phyloP scores from a whole-genome alignment of 176 grass and related monocot species.

The Triticum turgidum region DNA sequence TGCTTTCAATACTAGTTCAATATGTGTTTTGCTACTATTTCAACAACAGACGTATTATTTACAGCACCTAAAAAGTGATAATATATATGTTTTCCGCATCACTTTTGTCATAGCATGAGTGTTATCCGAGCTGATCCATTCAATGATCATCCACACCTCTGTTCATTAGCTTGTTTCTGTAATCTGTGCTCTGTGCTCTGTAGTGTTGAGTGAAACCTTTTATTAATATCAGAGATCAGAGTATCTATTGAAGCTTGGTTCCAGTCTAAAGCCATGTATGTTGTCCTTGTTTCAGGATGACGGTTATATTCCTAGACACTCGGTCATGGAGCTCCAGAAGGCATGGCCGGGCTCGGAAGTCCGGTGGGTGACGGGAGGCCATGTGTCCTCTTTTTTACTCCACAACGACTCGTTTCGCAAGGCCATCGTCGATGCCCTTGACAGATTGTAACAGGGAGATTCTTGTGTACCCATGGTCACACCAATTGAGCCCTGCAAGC shows the following conservation, averaged over 20 bases:
- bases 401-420: constrained; percentile 86
- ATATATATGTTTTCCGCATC: background rate
- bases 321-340: constrained; percentile 83
- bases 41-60: background rate
- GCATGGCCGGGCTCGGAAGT: constrained; percentile 92
- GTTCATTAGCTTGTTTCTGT: background rate
- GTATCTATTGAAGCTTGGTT: constrained; percentile 22
- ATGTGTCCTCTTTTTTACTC: constrained; percentile 87
- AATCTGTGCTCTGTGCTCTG: background rate
- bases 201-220: background rate
- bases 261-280: background rate
- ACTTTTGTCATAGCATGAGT: background rate
- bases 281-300: constrained; percentile 65
- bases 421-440: constrained; percentile 75
- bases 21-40: constrained; percentile 6
- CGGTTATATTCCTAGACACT: constrained; percentile 92
- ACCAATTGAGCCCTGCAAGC: background rate
- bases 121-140: background rate
- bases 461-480: constrained; percentile 5
- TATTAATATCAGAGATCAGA: background rate
- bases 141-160: background rate
- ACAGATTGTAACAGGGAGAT: constrained; percentile 49
- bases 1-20: background rate
- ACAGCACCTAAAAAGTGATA: constrained; percentile 5
- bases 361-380: constrained; percentile 86